phyloP scores from a whole-genome alignment of 768 basidiomycete genomes.

The Macrocybe gigantea region DNA sequence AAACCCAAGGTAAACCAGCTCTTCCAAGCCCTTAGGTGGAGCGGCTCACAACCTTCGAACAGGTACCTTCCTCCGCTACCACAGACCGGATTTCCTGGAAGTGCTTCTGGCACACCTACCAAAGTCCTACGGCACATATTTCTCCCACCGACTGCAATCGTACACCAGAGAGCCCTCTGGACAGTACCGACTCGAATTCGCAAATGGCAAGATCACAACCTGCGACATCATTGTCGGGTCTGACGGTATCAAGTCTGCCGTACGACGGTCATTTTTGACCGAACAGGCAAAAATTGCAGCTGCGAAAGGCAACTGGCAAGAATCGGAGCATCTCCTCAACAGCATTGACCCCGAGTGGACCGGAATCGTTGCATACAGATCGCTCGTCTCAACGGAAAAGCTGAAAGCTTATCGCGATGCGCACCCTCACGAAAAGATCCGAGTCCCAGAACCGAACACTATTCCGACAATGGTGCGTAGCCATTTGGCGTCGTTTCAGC shows the following conservation, averaged over 20 bases:
- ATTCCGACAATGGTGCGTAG: conserved; percentile 20
- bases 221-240: conserved; percentile 46
- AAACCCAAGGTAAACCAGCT: conserved; percentile 11
- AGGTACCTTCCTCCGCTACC: conserved; percentile 27
- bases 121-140: conserved; percentile 25
- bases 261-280: conserved; percentile 18
- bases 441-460: conserved; percentile 16
- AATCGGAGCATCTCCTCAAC: conserved; percentile 10
- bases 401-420: conserved; percentile 16
- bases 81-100: conserved; percentile 46
- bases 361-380: conserved; percentile 32
- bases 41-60: background rate
- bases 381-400: conserved; percentile 19
- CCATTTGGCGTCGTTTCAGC: no score
- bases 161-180: conserved; percentile 25
- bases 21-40: no score
- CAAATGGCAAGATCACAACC: conserved; percentile 35
- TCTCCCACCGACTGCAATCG: conserved; percentile 34
- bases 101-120: conserved; percentile 40
- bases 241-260: conserved; percentile 31
- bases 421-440: conserved; percentile 18
- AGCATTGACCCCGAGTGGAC: conserved; percentile 28
- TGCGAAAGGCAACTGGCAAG: conserved; percentile 3
- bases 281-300: conserved; percentile 12
- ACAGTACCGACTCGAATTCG: conserved; percentile 30